Conservation (phyloP, 768 basidiomycete species). For the Mycena maculata region DNA sequence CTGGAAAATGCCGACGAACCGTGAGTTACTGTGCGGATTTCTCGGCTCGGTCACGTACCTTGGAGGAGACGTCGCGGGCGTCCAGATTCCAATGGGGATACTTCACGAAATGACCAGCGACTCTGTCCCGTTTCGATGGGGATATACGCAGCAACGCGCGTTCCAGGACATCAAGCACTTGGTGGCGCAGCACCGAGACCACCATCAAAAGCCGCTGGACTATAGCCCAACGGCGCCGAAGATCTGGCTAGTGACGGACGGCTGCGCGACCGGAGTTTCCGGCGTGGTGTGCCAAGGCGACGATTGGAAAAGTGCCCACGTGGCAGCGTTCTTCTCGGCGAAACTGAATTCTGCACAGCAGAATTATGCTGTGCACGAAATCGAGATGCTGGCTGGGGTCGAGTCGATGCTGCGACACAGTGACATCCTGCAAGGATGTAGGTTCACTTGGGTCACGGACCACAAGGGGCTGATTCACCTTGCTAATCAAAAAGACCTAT, state of each 20-base stretch:
- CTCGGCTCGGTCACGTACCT: conserved; percentile 43
- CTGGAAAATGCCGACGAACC: conserved; percentile 26
- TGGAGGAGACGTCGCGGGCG: conserved; percentile 35
- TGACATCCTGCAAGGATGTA: conserved; percentile 19
- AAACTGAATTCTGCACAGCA: conserved; percentile 30
- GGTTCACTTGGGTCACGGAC: conserved; percentile 17
- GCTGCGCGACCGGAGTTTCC: conserved; percentile 30
- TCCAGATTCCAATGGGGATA: conserved; percentile 42
- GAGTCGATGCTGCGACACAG: conserved; percentile 23
- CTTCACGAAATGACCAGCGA: conserved; percentile 30
- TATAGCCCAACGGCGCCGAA: conserved; percentile 35
- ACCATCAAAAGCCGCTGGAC: conserved; percentile 38
- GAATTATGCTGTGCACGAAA: conserved; percentile 32
- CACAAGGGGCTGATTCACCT: conserved; percentile 20
- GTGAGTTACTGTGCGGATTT: conserved; percentile 41
- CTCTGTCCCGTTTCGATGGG: conserved; percentile 19
- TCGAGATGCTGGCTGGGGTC: conserved; percentile 32
- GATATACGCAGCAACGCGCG: conserved; percentile 17
- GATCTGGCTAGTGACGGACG: conserved; percentile 41
- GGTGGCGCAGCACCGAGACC: conserved; percentile 29
- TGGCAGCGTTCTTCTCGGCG: conserved; percentile 22
- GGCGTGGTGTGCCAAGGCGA: conserved; percentile 37
- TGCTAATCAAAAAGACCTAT: conserved; percentile 8
- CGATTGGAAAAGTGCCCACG: conserved; percentile 27
- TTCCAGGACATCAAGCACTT: conserved; percentile 22